Base-by-base conservation (phyloP, 176 grass and related monocot genomes). In the Phoenix roebelenii region DNA sequence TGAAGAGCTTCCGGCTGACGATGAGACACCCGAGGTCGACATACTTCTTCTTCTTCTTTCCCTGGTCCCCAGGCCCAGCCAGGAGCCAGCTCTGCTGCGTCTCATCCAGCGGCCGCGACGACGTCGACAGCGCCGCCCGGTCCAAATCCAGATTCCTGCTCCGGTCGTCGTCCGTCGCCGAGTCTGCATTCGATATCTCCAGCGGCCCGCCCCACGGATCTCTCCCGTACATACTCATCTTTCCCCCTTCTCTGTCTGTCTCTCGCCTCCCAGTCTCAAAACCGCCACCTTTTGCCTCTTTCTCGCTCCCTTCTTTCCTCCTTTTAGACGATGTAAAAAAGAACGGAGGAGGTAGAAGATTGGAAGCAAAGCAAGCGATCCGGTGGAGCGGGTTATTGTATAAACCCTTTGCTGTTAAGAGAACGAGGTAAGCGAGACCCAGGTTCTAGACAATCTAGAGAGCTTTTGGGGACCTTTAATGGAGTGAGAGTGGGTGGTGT, bases 21-120 rank as follows among this genome's bases (percentile, higher is more conserved):
- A 95, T 85, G 64, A 95, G 76, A 78, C 90, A 95, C 0, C 90
- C 90, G 58, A 95, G 67, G 80, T 95, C 90, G 50, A 95, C 80
- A 73, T 95, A 89, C 79, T 60, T 76, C 82, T 86, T 86, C 85
- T 78, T 84, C 85, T 71, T 85, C 72, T 80, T 82, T 18, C 60
- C 85, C 77, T 71, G 80, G 74, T 95, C 85, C 2, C 90, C 90
- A 10, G 90, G 90, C 59, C 76, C 85, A 1, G 90, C 85, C 4
- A 95, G 82, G 29, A 95, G 83, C 90, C 90, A 95, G 77, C 86
- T 95, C 74, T 95, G 90, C 76, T 95, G 90, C 64, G 90, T 95
- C 79, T 95, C 86, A 58, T 95, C 86, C 7, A 95, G 77, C 73
- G 80, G 78, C 73, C 90, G 76, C 50, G 90, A 62, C 25, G 28